These are phyloP conservation scores for Penicillium sp. DNA, from an alignment of 2,329 filamentous ascomycete genomes.

Conservation along the genomic window DNA sequence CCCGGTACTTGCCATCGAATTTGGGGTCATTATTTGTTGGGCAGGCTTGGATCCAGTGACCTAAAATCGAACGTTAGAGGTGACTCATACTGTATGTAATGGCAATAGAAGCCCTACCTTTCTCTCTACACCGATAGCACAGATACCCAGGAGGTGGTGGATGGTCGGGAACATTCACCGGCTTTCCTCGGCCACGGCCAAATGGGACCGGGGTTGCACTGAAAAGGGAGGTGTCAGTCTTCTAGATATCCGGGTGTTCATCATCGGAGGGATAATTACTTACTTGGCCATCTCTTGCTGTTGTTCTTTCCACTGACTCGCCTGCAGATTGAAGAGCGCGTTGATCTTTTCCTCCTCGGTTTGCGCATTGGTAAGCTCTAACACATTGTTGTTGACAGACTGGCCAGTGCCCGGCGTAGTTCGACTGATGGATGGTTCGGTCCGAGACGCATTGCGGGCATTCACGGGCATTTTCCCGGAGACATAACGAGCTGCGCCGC, in stretches of 20 bases:
- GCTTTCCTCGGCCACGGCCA: slow-evolving; percentile 38
- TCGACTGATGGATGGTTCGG: slow-evolving; percentile 53
- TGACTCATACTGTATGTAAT: not conserved
- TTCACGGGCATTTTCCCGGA: slow-evolving; percentile 91
- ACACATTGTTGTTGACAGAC: slow-evolving; percentile 56
- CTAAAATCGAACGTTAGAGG: slow-evolving; percentile 27
- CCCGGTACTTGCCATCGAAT: slow-evolving; percentile 87
- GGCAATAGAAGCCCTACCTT: slow-evolving; percentile 54
- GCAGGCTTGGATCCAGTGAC: slow-evolving; percentile 98
- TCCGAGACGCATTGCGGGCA: slow-evolving; percentile 75
- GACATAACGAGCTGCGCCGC: slow-evolving; percentile 90
- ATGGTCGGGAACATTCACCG: slow-evolving; percentile 79
- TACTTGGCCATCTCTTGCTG: slow-evolving; percentile 90
- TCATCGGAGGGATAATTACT: slow-evolving; percentile 21
- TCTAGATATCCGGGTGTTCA: not conserved
- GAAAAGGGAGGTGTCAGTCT: slow-evolving; percentile 35
- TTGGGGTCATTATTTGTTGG: slow-evolving; percentile 98
- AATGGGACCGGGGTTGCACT: slow-evolving; percentile 48
- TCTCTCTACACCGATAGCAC: slow-evolving; percentile 93
- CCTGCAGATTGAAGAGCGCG: slow-evolving; percentile 87
- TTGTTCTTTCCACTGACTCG: slow-evolving; percentile 88
- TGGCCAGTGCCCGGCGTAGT: slow-evolving; percentile 33
- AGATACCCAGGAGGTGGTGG: slow-evolving; percentile 92
- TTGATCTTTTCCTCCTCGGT: slow-evolving; percentile 93
- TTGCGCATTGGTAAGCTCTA: slow-evolving; percentile 72